Conservation (phyloP, 768 basidiomycete genomes). For the Dioszegia crocea region DNA sequence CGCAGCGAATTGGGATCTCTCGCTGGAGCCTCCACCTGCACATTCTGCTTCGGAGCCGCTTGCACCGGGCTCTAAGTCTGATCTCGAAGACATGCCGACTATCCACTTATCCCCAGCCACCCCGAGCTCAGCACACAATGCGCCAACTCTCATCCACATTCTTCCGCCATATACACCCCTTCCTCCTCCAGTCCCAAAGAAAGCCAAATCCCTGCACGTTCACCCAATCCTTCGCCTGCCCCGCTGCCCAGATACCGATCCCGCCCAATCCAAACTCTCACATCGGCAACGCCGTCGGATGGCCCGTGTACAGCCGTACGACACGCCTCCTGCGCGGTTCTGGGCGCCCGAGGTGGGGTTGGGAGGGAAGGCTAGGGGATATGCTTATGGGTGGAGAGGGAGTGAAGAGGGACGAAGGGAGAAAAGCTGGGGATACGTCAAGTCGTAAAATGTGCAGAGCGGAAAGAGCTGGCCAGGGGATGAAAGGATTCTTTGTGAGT, state of each 20-base stretch:
- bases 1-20: neutral
- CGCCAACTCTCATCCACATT: neutral
- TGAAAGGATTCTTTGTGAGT: neutral
- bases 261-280: neutral
- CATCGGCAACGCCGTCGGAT: neutral
- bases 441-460: neutral
- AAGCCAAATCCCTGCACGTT: neutral
- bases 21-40: neutral
- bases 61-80: neutral
- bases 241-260: neutral
- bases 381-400: constrained; percentile 4
- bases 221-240: neutral
- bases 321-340: neutral
- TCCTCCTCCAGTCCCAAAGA: neutral
- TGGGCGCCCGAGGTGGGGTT: neutral
- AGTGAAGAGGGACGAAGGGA: constrained; percentile 3
- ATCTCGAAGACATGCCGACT: neutral
- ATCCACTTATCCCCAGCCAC: neutral
- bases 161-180: neutral
- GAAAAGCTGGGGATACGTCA: neutral
- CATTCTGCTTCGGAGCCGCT: no score
- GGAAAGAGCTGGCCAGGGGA: neutral
- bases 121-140: neutral
- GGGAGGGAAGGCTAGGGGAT: constrained; percentile 11
- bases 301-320: neutral